Base-by-base conservation (phyloP, 2,329 filamentous ascomycete genomes). In the Elsinoe ampelina region DNA sequence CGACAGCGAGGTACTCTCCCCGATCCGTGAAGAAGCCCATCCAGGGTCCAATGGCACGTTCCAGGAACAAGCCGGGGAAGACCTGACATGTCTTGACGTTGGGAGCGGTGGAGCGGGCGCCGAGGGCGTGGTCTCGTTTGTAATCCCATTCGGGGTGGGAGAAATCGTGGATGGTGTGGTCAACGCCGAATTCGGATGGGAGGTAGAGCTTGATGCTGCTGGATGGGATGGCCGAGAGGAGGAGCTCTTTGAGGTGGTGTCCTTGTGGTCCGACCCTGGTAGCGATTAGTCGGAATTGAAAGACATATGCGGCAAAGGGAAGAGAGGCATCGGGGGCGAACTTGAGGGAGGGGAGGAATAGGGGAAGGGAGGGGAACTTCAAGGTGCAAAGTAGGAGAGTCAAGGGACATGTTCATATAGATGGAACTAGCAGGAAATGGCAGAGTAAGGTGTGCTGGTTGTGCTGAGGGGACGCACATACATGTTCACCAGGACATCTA, bases 151-250 rank as follows among this genome's bases (percentile, higher is more conserved):
- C 69, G 1, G 63, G 61, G 32, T 69, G 65, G n/a, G 61, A 26
- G 55, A 71, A 71, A 54, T 70, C 67, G 54, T 71, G 69, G 15
- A 69, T 47, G 47, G 69, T 68, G 55, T 72, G 69, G 57, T 72
- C 66, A 38, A 71, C 69, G 11, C 70, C 70, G 51, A 71, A 71
- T 26, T 71, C 69, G 3, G 70, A 71, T 10, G 66, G 66, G 45
- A 71, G 64, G 58, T 72, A 72, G 5, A 71, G 55, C 57, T 63
- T 63, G 26, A 71, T 58, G 0, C 60, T 45, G 0, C 68, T 63
- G 19, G 55, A 17, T 1, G 67, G 63, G 0, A 70, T 48, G 1
- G 60, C 58, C 8, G 57, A 58, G 19, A 65, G 59, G 30, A 70
- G 61, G 13, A 60, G 62, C 20, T 68, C 67, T 52, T 67, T 67